Conservation (phyloP, 2,329 filamentous ascomycete species). For the Blumeria hordei region DNA sequence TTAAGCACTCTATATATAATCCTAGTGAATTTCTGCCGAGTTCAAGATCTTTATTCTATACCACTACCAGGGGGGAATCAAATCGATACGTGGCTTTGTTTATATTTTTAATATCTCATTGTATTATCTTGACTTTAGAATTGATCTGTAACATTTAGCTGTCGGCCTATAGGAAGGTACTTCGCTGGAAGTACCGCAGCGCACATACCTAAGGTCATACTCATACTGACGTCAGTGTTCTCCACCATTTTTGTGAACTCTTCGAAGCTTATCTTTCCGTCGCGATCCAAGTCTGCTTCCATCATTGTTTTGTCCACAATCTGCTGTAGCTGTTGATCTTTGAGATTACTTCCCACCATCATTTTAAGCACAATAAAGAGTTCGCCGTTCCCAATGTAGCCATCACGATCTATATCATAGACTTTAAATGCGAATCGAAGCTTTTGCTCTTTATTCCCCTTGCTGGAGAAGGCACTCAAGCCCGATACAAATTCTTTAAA, state of each 20-base stretch:
- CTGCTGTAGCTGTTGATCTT: conserved; percentile 96
- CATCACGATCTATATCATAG: conserved; percentile 96
- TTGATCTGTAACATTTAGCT: conserved; percentile 10
- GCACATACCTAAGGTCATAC: conserved; percentile 41
- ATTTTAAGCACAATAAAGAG: conserved; percentile 99
- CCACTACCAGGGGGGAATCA: too few relatives aligned
- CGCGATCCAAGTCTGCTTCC: conserved; percentile 88
- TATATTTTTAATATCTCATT: neutral
- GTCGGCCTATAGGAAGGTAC: neutral
- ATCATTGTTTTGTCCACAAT: conserved; percentile 99
- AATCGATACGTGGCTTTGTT: neutral
- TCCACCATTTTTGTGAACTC: conserved; percentile 99
- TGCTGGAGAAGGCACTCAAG: conserved; percentile 83
- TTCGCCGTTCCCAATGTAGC: conserved; percentile 96
- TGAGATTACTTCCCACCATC: conserved; percentile 99
- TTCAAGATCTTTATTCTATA: too few relatives aligned
- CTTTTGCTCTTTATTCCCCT: conserved; percentile 98
- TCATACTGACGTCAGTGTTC: conserved; percentile 61
- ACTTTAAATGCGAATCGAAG: conserved; percentile 95
- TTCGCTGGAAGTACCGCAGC: too few relatives aligned
- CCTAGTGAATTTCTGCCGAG: too few relatives aligned
- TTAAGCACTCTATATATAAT: too few relatives aligned
- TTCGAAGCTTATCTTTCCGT: conserved; percentile 97
- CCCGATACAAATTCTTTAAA: conserved; percentile 97
- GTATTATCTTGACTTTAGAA: conserved; percentile 2